Evolutionary conservation across 352 stramenopile genomes (phyloP), one percentile per base, ranked within the genome.

Genomic region (Pythium aristosporum): DNA sequence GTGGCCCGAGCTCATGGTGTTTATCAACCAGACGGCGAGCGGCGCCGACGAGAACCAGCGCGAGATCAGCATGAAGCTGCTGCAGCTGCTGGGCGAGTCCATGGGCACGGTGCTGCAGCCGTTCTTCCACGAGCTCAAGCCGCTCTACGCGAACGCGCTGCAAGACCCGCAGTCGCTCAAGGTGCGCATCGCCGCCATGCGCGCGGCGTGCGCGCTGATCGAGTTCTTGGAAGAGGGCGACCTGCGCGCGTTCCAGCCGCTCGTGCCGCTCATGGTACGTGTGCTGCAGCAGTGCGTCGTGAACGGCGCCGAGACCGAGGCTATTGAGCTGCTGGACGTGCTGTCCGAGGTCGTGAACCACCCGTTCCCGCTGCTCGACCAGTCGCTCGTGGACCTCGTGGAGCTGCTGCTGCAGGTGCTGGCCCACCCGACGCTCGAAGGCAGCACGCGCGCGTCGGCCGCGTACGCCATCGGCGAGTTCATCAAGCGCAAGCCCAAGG

Each of bases 1-100:
- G 46, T 98, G 95, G 95, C 89, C 90, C 0, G 94, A 98, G 71
- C 78, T 98, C 36, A 97, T 98, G 71, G 76, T 92, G 50, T 98
- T 98, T 71, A 96, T 99, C 61, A 96, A 94, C 57, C 87, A 80
- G 43, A 93, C 90, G 47, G 86, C 92, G 18, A 74, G 72, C 34
- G 94, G 89, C 73, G 69, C 80, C 57, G 88, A 81, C 41, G 85
- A 89, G 51, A 80, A 88, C 73, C 84, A 91, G 88, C 91, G 70
- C 64, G 94, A 98, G 75, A 86, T 98, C 65, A 85, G 79, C 55
- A 98, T 98, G 85, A 90, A 96, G 74, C 72, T 98, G 39, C 79
- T 99, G 63, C 79, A 92, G 68, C 85, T 98, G 72, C 88, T 98
- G 67, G 95, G 91, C 20, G 92, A 98, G 60, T 92, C 88, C 36